Base-by-base conservation (phyloP, 1,284 basidiomycete genomes). In the Rhizoctonia solani region DNA sequence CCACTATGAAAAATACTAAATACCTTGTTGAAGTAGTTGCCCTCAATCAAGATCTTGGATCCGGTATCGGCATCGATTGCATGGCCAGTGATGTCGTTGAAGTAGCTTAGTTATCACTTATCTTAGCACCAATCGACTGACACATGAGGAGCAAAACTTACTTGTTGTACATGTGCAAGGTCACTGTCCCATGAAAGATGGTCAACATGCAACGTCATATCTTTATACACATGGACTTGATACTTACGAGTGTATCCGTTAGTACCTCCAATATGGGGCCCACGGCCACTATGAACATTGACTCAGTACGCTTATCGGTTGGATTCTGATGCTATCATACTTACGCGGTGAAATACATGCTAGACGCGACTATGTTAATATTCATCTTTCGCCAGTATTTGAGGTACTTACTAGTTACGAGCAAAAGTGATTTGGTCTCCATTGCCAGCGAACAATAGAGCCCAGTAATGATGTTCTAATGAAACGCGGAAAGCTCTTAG, bases 21-120 rank as follows among this genome's bases (percentile, higher is more conserved):
- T 32, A 66, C 65, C n/a, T 50, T 19, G 41, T 47, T 66, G 53
- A 66, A 55, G 23, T 54, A 54, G 46, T 67, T 67, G 25, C 66
- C 66, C 21, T 66, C 65, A 25, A 49, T 23, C n/a, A 66, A 23
- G 19, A 42, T 41, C 25, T 55, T 44, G 1, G 52, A 19, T 13
- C 65, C 53, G n/a, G 23, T 6, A 6, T 23, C 65, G 21, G 65
- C 29, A 39, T 66, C 65, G 23, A 66, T 29, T 46, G 65, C 65
- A 27, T 66, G 65, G n/a, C 65, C 65, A 11, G 42, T 44, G 19
- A 66, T 47, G 41, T 29, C 27, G 25, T 29, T 19, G 29, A 32
- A 66, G 53, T 66, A 66, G 41, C 56, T 61, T 16, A 32, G n/a
- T n/a, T n/a, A n/a, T n/a, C n/a, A 34, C 8, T 47, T 49, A 19